Evolutionary conservation across 176 grass and related monocot species (phyloP), one percentile per base, ranked within the genome.

Genomic region (Eleusine coracana): DNA sequence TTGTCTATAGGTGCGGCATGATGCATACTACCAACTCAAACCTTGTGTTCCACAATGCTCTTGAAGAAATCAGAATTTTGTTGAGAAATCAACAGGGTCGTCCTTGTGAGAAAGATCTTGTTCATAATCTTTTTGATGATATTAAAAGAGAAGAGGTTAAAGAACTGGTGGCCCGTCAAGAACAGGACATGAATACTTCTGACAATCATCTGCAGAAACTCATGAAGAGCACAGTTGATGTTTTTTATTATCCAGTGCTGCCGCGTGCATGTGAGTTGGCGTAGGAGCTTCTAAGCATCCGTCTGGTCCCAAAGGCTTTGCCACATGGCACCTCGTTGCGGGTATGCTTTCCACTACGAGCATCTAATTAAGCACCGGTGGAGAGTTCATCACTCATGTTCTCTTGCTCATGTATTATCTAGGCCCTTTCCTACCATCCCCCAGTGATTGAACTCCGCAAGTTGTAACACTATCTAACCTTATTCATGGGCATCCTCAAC

Each of bases 301-400:
- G 34, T 76, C 10, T 76, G 73, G 73, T 14, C 20, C 0, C 52
- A 76, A 20, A 76, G 23, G 73, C 34, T 75, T 58, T 75, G 13
- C 34, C 58, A n/a, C 73, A 58, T 0, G 0, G 73, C 73, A 0
- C 73, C 51, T 75, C 73, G 51, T 39, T 75, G 73, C 18, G 31
- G 73, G 0, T 9, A 18, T 7, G 39, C 18, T 45, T 70, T 70
- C 40, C 70, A 16, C 28, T 74, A 74, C 4, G 46, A 54, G 71
- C 48, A 34, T 34, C 31, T 34, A 25, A 25, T 25, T 25, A 34
- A 34, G 31, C 31, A 34, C 31, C 2, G 31, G 31, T 34, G 31
- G 31, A 34, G 31, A 31, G 31, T 31, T 31, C 31, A 34, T 34
- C 31, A 34, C 31, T 34, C 31, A 34, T 34, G 31, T 34, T 34